These are phyloP conservation scores for Pestalotiopsis sp. DNA, from an alignment of 2,329 filamentous ascomycete genomes.

Conservation along the genomic window DNA sequence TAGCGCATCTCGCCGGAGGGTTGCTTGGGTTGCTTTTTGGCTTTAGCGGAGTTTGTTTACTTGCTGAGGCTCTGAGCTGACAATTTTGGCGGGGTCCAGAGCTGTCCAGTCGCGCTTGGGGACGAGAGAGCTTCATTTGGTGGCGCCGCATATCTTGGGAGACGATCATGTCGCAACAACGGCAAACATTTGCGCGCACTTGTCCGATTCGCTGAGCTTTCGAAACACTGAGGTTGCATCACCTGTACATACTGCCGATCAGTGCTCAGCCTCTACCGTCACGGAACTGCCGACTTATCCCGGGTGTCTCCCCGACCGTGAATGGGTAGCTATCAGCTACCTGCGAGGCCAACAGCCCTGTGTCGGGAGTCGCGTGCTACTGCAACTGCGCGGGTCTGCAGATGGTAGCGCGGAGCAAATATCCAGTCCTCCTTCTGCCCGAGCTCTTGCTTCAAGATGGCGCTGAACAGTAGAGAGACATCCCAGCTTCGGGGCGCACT, in stretches of 20 bases:
- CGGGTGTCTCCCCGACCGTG: neutral
- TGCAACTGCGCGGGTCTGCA: neutral
- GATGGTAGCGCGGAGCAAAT: neutral
- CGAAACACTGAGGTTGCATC: neutral
- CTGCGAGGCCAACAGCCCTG: neutral
- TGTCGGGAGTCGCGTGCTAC: neutral
- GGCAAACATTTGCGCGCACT: neutral
- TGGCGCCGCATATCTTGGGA: neutral
- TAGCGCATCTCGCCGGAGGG: neutral
- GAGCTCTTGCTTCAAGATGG: constrained; percentile 38
- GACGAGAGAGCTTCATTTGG: neutral
- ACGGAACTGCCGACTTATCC: neutral
- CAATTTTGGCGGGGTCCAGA: neutral
- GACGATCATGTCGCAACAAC: neutral
- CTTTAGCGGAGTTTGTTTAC: neutral
- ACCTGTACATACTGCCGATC: neutral
- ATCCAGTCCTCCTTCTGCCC: neutral
- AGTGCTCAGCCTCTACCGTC: neutral
- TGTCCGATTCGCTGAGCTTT: neutral
- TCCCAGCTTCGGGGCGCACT: constrained; percentile 71
- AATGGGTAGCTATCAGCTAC: neutral
- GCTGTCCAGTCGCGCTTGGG: neutral
- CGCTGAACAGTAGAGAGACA: constrained; percentile 55
- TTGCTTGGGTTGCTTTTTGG: neutral
- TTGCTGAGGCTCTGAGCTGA: neutral